Percentiles rank a stretch among this genome's conserved stretches.
These are phyloP conservation scores for Ascochyta fabae DNA, from an alignment of 2,329 filamentous ascomycete species.

Conservation along the genomic window DNA sequence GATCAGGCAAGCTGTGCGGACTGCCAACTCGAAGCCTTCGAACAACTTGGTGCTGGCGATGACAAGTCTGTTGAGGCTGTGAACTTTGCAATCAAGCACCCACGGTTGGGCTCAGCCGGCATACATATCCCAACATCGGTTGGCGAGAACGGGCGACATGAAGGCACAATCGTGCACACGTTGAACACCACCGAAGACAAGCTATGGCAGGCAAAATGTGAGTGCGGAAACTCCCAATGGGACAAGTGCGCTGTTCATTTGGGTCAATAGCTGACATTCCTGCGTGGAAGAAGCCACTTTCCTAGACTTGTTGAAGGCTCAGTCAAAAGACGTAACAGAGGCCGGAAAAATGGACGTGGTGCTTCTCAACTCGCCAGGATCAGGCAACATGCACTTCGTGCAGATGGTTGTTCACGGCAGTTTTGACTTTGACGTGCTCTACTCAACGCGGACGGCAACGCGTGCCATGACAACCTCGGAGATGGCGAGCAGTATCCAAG, in stretches of 20 bases:
- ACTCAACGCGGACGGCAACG: constrained; percentile 76
- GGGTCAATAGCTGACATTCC: constrained; percentile 18
- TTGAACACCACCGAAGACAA: constrained; percentile 67
- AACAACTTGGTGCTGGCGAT: constrained; percentile 53
- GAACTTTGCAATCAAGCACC: constrained; percentile 70
- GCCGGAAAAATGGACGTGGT: constrained; percentile 52
- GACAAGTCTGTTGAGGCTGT: constrained; percentile 66
- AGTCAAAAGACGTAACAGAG: constrained; percentile 53
- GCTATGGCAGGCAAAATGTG: constrained; percentile 80
- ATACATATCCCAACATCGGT: constrained; percentile 70
- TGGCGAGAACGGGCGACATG: constrained; percentile 59
- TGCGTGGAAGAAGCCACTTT: constrained; percentile 62
- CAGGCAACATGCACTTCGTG: constrained; percentile 82
- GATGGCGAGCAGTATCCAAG: constrained; percentile 71
- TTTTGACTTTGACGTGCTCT: constrained; percentile 91
- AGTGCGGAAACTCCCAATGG: constrained; percentile 17
- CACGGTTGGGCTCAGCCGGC: constrained; percentile 76
- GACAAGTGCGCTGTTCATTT: background rate
- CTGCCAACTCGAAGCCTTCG: constrained; percentile 61
- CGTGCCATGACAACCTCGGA: constrained; percentile 62
- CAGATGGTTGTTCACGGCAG: constrained; percentile 87
- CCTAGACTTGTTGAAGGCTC: constrained; percentile 64
- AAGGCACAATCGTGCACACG: constrained; percentile 76
- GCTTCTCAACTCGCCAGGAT: constrained; percentile 65
- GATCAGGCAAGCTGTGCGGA: constrained; percentile 62